phyloP scores from a whole-genome alignment of 768 basidiomycete genomes.

The Pleurotus pulmonarius region DNA sequence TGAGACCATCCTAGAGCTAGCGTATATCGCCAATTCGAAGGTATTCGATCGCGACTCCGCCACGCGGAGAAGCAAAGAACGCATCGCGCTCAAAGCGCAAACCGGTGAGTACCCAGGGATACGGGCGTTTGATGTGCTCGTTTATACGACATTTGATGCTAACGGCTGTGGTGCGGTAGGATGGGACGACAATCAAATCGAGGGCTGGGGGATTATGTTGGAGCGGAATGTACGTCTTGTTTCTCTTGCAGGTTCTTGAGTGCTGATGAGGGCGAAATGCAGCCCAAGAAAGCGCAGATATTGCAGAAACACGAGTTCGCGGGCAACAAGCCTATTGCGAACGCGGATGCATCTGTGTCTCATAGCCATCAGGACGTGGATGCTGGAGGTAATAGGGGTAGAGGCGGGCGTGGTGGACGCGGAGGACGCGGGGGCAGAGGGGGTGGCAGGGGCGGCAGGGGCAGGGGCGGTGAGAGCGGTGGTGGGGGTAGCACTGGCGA shows the following conservation, averaged over 20 bases:
- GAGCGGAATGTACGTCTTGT: conserved; percentile 71
- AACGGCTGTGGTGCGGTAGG: conserved; percentile 30
- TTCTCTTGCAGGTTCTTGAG: not conserved
- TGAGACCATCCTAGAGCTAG: conserved; percentile 69
- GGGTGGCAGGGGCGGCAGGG: conserved; percentile 28
- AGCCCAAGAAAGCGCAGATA: conserved; percentile 76
- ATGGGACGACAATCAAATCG: conserved; percentile 82
- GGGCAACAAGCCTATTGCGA: conserved; percentile 43
- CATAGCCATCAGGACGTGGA: conserved; percentile 12
- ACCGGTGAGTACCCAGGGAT: conserved; percentile 43
- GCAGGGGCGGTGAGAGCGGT: conserved; percentile 33
- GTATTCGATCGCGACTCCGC: conserved; percentile 74
- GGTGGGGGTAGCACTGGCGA: conserved; percentile 45
- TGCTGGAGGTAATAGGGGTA: conserved; percentile 21
- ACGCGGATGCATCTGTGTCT: not conserved
- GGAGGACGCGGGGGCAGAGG: conserved; percentile 36
- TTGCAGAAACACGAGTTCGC: conserved; percentile 73
- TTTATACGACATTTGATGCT: not conserved
- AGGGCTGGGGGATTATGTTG: conserved; percentile 89
- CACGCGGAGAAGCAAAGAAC: conserved; percentile 65
- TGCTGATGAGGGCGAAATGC: not conserved
- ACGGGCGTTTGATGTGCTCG: conserved; percentile 8
- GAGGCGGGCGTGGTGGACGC: conserved; percentile 36
- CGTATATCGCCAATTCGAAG: conserved; percentile 72
- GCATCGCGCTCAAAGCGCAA: conserved; percentile 60